Conservation (phyloP, 192 early-diverging fungal genomes). For the Backusella westeae region DNA sequence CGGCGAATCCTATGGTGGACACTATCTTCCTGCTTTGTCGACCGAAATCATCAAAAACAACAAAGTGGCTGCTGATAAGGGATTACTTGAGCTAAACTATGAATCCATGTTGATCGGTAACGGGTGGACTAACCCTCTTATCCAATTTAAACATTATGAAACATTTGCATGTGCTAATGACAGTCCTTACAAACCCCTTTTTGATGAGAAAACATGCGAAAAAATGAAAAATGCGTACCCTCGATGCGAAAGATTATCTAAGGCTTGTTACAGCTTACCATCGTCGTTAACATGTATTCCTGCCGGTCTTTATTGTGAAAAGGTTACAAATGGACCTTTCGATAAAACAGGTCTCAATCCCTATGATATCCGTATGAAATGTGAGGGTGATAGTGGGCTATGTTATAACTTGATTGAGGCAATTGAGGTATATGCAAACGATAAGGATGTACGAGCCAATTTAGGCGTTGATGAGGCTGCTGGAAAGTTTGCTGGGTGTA, state of each 20-base stretch:
- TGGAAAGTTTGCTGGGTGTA: slow-evolving; percentile 77
- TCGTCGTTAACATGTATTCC: slow-evolving; percentile 82
- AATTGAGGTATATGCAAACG: slow-evolving; percentile 81
- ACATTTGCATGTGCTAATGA: slow-evolving; percentile 66
- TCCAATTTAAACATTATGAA: slow-evolving; percentile 87
- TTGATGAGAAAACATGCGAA: slow-evolving; percentile 73
- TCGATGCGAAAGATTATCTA: slow-evolving; percentile 72
- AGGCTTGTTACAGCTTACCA: slow-evolving; percentile 83
- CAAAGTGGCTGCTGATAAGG: slow-evolving; percentile 43
- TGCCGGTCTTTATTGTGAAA: slow-evolving; percentile 45
- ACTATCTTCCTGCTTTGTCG: slow-evolving; percentile 92
- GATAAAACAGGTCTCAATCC: slow-evolving; percentile 48
- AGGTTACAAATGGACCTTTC: background rate
- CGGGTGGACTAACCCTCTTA: slow-evolving; percentile 82
- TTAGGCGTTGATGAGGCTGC: slow-evolving; percentile 71
- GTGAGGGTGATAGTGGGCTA: slow-evolving; percentile 70
- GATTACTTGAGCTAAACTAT: slow-evolving; percentile 52
- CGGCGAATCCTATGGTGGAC: slow-evolving; percentile 80
- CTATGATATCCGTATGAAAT: slow-evolving; percentile 91
- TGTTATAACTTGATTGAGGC: slow-evolving; percentile 86
- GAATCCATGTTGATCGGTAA: slow-evolving; percentile 86
- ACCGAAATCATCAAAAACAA: slow-evolving; percentile 71
- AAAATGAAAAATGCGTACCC: slow-evolving; percentile 73
- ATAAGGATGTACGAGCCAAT: slow-evolving; percentile 64
- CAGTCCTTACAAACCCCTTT: slow-evolving; percentile 63